Evolutionary conservation across 345 rosid species (phyloP).

Genomic region (Rubroshorea leprosula): DNA sequence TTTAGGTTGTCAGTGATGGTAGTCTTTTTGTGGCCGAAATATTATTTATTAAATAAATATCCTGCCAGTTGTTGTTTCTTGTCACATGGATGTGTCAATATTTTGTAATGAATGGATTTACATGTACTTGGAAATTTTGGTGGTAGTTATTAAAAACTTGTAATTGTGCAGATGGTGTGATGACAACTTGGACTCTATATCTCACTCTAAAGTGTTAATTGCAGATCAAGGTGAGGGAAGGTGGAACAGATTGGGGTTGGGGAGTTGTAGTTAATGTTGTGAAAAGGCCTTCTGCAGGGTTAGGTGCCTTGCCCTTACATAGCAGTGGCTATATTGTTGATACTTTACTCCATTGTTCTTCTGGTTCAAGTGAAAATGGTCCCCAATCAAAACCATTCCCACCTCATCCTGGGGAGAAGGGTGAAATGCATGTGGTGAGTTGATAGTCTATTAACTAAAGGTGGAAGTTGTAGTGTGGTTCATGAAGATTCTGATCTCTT

Average conservation of each 20-base stretch:
- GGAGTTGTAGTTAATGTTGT: constrained; percentile 95
- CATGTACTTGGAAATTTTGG: neutral
- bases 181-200: constrained; percentile 1
- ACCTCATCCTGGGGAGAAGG: constrained; percentile 88
- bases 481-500: constrained; percentile 17
- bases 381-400: constrained; percentile 90
- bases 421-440: constrained; percentile 99
- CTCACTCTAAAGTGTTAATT: constrained; percentile 23
- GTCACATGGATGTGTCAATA: too few relatives aligned
- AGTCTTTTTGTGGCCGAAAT: too few relatives aligned
- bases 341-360: constrained; percentile 87
- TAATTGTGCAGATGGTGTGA: neutral
- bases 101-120: too few relatives aligned
- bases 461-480: constrained; percentile 1
- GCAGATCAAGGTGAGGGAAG: constrained; percentile 92
- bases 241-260: constrained; percentile 99
- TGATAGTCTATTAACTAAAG: constrained; percentile 5
- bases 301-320: constrained; percentile 47
- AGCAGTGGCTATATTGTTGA: constrained; percentile 84
- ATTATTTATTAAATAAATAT: too few relatives aligned
- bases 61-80: too few relatives aligned
- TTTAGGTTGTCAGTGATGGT: too few relatives aligned
- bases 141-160: neutral
- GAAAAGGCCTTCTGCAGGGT: constrained; percentile 61
- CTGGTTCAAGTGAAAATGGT: constrained; percentile 75